A percentile compares a stretch with the other conserved stretches of the same genome.
Evolutionary conservation across 2,329 filamentous ascomycete species (phyloP).

Genomic region (Aspergillus floridensis): DNA sequence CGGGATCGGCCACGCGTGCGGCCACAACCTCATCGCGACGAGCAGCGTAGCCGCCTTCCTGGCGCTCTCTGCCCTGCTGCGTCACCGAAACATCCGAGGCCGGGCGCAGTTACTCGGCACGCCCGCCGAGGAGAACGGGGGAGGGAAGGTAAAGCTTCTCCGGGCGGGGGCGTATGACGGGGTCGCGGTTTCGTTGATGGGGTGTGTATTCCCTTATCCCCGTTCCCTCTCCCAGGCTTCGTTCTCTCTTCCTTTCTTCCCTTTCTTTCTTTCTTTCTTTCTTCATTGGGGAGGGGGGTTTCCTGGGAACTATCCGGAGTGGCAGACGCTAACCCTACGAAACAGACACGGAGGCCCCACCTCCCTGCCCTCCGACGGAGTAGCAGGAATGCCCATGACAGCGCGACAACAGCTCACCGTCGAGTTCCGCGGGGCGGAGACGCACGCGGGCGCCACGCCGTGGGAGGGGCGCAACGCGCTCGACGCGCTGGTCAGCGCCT

Average conservation of each 20-base stretch:
- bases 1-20: slow-evolving; percentile 26
- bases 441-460: slow-evolving; percentile 53
- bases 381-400: slow-evolving; percentile 15
- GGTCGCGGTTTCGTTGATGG: slow-evolving; percentile 35
- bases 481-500: slow-evolving; percentile 50
- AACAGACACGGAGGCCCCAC: too few relatives aligned
- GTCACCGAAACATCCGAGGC: slow-evolving; percentile 6
- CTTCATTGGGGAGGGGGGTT: too few relatives aligned
- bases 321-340: not conserved
- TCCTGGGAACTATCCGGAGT: too few relatives aligned
- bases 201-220: slow-evolving; percentile 26
- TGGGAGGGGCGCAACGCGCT: slow-evolving; percentile 58
- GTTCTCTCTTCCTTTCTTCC: too few relatives aligned
- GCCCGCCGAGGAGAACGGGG: slow-evolving; percentile 28
- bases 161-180: slow-evolving; percentile 37
- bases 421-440: slow-evolving; percentile 47
- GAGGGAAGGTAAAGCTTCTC: slow-evolving; percentile 34
- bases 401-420: slow-evolving; percentile 24
- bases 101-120: slow-evolving; percentile 27
- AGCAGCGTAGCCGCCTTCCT: slow-evolving; percentile 19
- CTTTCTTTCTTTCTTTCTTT: too few relatives aligned
- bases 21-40: slow-evolving; percentile 26
- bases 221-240: too few relatives aligned
- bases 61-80: not conserved
- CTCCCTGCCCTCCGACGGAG: not conserved